Base-by-base conservation (phyloP, 2,329 filamentous ascomycete species). In the Nigrospora osmanthi region DNA sequence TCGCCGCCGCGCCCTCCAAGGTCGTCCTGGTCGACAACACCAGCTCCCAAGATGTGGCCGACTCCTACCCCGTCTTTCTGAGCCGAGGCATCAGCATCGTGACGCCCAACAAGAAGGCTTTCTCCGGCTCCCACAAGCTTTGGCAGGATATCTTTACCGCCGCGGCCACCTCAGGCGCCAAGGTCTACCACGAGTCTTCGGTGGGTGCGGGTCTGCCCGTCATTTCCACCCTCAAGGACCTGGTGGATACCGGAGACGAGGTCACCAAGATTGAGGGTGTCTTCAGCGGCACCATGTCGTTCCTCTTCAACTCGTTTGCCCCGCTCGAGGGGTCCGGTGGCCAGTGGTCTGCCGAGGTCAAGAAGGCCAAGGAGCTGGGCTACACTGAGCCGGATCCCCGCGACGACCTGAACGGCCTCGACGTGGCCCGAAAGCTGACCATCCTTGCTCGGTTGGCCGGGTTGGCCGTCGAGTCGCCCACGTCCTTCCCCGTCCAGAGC, bases 31-130 rank as follows among this genome's bases (percentile, higher is more conserved):
- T 98, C 53, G 93, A 98, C 76, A 97, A 97, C 72, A 98, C 93
- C 43, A 94, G 87, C 67, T 90, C 88, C 55, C 85, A 91, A 57
- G 83, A 86, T 52, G 76, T 98, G 30, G 93, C 91, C 40, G 79
- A 87, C 49, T 70, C 79, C 30, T 98, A 98, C 66, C 90, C 93
- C 1, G 65, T 77, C 39, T 87, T 95, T 65, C 72, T 98, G 49
- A 76, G 79, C 58, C 80, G 81, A 51, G 91, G 90, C 12, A 83
- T 98, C 65, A 91, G 82, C 66, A 81, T 98, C 56, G 88, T 97
- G 28, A 98, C 93, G 1, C 90, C 93, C 37, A 98, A 97, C 76
- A 98, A 98, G 75, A 98, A 98, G 70, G 91, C 87, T 13, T 98
- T 98, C 69, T 94, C 89, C 0, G 83, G 86, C 47, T 81, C 80